Base-by-base conservation (phyloP, 495 filamentous ascomycete genomes). In the Neurospora sp. region DNA sequence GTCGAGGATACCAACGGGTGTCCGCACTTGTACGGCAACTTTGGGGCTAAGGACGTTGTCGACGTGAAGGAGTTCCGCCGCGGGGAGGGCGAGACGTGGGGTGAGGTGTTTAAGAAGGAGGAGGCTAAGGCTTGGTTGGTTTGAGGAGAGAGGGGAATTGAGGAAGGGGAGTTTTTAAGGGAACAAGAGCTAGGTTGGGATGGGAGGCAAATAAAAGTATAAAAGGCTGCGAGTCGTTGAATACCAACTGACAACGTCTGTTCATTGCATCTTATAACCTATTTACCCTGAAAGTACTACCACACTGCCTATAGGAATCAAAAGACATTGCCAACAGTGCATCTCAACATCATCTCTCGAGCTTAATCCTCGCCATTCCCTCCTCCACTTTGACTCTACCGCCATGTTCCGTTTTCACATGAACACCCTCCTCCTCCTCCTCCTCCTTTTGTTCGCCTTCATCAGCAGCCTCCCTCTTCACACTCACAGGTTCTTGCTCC, bases 11-110 rank as follows among this genome's bases (percentile, higher is more conserved):
- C 78, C 6, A 75, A 77, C 39, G 83, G 83, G 27, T 86, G 83
- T 35, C 82, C 84, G 59, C 84, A 86, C 42, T 72, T 86, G 61
- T 84, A 86, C 70, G 82, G 82, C 42, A 85, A 83, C 68, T 86
- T 86, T 74, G 84, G 84, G 17, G 78, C 71, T 16, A 73, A 75
- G 3, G 84, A 86, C 38, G 80, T 85, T 20, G 79, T 79, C 2
- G 72, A 65, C 1, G 70, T 77, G 2, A 77, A 73, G 70, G 73
- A 74, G 38, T 84, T 85, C 69, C 22, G 73, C 2, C 74, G 81
- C 6, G 69, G 41, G 40, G 79, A 78, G 22, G 79, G 76, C 10
- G 70, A 82, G 81, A 73, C 41, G 17, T 86, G 84, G 84, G 70
- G 71, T 40, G 79, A 81, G 35, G 73, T 75, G 7, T 71, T 84